These are phyloP conservation scores for Pseudozyma pruni DNA, from an alignment of 1,284 basidiomycete species.

Conservation along the genomic window DNA sequence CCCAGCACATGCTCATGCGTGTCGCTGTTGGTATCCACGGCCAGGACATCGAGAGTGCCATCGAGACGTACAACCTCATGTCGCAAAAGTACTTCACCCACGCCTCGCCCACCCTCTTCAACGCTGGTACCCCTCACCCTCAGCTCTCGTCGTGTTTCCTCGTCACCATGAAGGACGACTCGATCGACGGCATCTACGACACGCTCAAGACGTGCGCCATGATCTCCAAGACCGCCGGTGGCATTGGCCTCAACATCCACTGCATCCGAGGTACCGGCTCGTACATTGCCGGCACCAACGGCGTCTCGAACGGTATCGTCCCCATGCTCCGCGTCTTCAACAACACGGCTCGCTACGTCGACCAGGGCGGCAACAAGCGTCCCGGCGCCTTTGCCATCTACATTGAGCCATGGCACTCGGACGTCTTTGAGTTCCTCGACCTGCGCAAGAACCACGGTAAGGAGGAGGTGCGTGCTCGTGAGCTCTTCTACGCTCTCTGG, in stretches of 20 bases:
- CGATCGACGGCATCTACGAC: constrained; percentile 99
- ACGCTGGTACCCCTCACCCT: constrained; percentile 93
- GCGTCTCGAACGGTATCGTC: constrained; percentile 98
- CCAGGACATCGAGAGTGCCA: constrained; percentile 83
- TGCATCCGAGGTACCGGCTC: constrained; percentile 94
- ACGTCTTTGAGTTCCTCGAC: constrained; percentile 97
- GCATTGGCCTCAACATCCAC: constrained; percentile 96
- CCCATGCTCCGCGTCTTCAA: constrained; percentile 99
- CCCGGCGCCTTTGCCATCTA: constrained; percentile 99
- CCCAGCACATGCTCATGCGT: constrained; percentile 99
- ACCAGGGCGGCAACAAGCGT: constrained; percentile 99
- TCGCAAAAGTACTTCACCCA: constrained; percentile 90
- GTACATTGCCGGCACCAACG: constrained; percentile 91
- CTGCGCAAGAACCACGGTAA: constrained; percentile 99
- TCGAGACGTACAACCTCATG: constrained; percentile 88
- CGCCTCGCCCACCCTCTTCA: constrained; percentile 97
- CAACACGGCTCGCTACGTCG: constrained; percentile 98
- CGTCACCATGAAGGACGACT: constrained; percentile 98
- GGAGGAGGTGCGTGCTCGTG: constrained; percentile 95
- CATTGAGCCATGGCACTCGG: constrained; percentile 96
- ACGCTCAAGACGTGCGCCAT: constrained; percentile 98
- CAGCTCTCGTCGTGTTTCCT: constrained; percentile 98
- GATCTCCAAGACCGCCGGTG: constrained; percentile 99
- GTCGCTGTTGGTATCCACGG: constrained; percentile 98
- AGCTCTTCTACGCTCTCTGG: constrained; percentile 99